These are phyloP conservation scores for Santalum album DNA, from an alignment of 164 flowering plant genomes.

Conservation along the genomic window DNA sequence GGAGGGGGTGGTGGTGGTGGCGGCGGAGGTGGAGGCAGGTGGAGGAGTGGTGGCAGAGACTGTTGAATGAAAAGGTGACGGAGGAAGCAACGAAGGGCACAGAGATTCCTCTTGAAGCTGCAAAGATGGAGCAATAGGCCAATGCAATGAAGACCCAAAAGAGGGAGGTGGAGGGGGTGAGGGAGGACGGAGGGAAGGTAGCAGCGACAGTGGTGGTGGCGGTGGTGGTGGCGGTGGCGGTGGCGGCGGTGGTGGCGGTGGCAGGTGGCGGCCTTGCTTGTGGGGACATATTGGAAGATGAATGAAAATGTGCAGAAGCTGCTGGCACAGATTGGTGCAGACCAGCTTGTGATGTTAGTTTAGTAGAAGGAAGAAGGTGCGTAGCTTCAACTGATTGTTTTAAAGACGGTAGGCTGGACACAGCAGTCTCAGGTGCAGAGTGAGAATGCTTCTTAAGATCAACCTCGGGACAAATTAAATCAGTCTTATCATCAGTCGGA, in stretches of 20 bases:
- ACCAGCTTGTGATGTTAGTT: conserved; percentile 3
- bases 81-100: conserved; percentile 6
- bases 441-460: conserved; percentile 9
- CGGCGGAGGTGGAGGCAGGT: conserved; percentile 38
- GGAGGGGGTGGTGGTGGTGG: conserved; percentile 18
- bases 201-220: conserved; percentile 10
- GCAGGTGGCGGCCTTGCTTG: conserved; percentile 12
- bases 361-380: conserved; percentile 5
- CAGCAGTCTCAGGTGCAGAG: conserved; percentile 11
- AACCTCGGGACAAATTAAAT: conserved; percentile 9
- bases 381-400: conserved; percentile 1
- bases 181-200: not conserved
- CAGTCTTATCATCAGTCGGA: conserved; percentile 13
- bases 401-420: conserved; percentile 12
- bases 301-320: conserved; percentile 13
- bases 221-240: conserved; percentile 16
- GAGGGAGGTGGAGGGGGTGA: conserved; percentile 4
- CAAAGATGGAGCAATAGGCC: not conserved
- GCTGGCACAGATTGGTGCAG: not conserved
- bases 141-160: not conserved
- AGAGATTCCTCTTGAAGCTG: not conserved
- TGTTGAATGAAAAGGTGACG: not conserved
- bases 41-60: not conserved
- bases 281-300: not conserved
- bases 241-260: conserved; percentile 13